Evolutionary conservation across 305 asterid species (phyloP).

Genomic region (Caryopteris hybrid): DNA sequence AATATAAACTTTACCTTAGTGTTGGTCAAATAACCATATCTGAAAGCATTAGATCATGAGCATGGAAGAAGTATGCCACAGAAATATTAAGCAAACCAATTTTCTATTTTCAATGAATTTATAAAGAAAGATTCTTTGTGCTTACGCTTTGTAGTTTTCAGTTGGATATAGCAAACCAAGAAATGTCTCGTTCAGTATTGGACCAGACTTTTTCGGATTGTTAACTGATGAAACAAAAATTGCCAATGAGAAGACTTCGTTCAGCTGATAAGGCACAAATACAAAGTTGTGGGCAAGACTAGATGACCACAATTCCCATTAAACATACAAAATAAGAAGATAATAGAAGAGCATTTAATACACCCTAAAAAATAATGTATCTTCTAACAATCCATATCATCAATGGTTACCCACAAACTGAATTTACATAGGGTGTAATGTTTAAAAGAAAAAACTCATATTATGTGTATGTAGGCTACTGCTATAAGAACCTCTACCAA

Average conservation of each 20-base stretch:
- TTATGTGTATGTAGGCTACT: not conserved
- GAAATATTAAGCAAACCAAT: not conserved
- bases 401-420: slow-evolving; percentile 1
- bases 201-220: slow-evolving; percentile 93
- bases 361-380: not conserved
- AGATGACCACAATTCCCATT: not conserved
- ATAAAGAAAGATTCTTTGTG: not conserved
- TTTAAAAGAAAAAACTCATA: not conserved
- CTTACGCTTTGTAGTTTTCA: slow-evolving; percentile 98
- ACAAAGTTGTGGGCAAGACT: not conserved
- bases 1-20: slow-evolving; percentile 95
- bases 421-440: not conserved
- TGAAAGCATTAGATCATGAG: slow-evolving; percentile 29
- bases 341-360: not conserved
- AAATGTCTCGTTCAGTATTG: slow-evolving; percentile 79
- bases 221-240: slow-evolving; percentile 56
- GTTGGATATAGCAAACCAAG: slow-evolving; percentile 94
- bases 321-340: not conserved
- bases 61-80: slow-evolving; percentile 1
- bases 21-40: slow-evolving; percentile 95
- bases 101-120: not conserved
- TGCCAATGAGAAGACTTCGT: not conserved
- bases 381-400: no score
- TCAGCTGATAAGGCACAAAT: not conserved
- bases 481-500: not conserved